Percentiles rank a stretch among this genome's conserved stretches.
Evolutionary conservation across 2,329 filamentous ascomycete species (phyloP).

Genomic region (Ophiostoma sp.): DNA sequence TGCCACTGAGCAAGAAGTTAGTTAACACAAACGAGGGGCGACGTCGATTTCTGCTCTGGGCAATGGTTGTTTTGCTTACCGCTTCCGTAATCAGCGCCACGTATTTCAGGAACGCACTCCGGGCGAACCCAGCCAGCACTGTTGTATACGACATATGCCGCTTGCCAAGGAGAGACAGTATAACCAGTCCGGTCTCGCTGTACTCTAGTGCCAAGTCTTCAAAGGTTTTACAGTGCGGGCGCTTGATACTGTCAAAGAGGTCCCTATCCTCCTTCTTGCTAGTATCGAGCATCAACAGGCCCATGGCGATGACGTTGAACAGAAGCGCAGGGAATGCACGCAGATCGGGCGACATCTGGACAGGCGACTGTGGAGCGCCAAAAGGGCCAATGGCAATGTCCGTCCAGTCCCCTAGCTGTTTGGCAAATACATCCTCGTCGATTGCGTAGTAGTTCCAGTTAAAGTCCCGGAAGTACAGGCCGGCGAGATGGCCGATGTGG

Average conservation of each 20-base stretch:
- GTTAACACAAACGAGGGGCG: neutral
- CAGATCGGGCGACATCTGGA: conserved; percentile 46
- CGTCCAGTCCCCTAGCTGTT: conserved; percentile 51
- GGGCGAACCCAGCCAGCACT: conserved; percentile 53
- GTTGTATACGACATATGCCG: conserved; percentile 50
- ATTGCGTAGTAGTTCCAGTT: conserved; percentile 56
- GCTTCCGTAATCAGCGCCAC: conserved; percentile 54
- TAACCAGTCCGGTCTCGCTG: conserved; percentile 51
- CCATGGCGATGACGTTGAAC: conserved; percentile 53
- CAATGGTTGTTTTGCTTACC: conserved; percentile 32
- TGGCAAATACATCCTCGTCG: conserved; percentile 48
- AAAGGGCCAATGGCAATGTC: conserved; percentile 42
- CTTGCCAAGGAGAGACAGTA: conserved; percentile 53
- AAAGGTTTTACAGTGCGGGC: conserved; percentile 53
- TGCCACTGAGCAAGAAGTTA: conserved; percentile 42
- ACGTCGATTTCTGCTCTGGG: too few relatives aligned
- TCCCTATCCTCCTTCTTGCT: conserved; percentile 37
- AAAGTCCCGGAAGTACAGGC: conserved; percentile 52
- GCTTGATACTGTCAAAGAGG: conserved; percentile 52
- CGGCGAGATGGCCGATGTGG: conserved; percentile 41
- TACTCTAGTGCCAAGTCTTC: conserved; percentile 57
- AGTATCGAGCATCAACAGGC: conserved; percentile 48
- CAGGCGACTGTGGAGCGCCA: conserved; percentile 44
- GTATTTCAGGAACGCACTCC: conserved; percentile 54
- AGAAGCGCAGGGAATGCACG: conserved; percentile 55